Percentiles rank a stretch among this genome's conserved stretches.
Conservation (phyloP, 306 rosid genomes). For the Vigna unguiculata region DNA sequence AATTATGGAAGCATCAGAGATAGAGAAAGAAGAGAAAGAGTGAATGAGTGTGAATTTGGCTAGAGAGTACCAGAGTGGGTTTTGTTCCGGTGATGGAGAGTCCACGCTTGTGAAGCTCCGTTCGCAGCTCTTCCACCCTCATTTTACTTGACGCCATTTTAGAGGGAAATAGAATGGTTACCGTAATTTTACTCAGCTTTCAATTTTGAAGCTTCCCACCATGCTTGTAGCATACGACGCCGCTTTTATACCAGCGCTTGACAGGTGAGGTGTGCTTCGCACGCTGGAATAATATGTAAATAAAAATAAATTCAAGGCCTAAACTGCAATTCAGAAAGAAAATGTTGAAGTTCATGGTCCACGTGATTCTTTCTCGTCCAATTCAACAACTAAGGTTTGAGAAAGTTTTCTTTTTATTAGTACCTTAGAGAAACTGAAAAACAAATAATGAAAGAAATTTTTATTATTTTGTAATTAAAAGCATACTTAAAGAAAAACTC, state of each 20-base stretch:
- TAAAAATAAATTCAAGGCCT: background rate
- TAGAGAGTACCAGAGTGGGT: constrained; percentile 62
- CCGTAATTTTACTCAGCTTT: constrained; percentile 6
- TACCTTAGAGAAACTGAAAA: no score
- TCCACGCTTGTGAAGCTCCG: constrained; percentile 73
- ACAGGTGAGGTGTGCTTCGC: constrained; percentile 26
- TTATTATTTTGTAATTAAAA: no score
- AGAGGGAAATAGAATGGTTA: background rate
- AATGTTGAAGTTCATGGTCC: no score
- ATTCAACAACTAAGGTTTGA: no score
- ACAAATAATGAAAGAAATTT: no score
- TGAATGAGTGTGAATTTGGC: background rate
- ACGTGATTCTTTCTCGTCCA: no score
- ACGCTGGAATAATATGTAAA: constrained; percentile 4
- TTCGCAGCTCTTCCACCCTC: constrained; percentile 78
- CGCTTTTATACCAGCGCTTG: background rate
- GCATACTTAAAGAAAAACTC: no score
- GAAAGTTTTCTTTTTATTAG: no score
- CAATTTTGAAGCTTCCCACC: background rate
- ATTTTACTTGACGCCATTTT: constrained; percentile 76
- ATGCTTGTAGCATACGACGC: constrained; percentile 21
- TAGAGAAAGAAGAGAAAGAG: no score
- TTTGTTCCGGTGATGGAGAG: constrained; percentile 73
- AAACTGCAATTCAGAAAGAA: no score
- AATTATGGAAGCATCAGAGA: background rate